Evolutionary conservation across 257 asterid genomes (phyloP).

Genomic region (Avicennia marina): DNA sequence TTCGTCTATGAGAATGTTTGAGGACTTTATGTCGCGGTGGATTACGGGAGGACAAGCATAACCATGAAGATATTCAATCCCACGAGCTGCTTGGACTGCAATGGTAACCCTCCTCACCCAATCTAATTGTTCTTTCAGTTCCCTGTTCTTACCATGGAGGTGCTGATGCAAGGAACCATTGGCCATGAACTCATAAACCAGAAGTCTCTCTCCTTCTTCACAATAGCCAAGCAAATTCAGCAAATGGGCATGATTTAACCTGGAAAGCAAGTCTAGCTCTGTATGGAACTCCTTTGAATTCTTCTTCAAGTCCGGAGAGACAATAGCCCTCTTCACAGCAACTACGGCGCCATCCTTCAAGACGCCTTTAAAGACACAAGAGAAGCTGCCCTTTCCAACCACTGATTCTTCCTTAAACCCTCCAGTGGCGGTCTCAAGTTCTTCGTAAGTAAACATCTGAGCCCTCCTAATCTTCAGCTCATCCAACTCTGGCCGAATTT

Average conservation of each 20-base stretch:
- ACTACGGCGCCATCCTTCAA: constrained; percentile 70
- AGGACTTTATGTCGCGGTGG: constrained; percentile 86
- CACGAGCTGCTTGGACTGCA: constrained; percentile 92
- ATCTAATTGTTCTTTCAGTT: constrained; percentile 52
- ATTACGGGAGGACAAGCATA: constrained; percentile 97
- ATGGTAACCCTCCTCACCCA: constrained; percentile 86
- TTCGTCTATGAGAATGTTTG: constrained; percentile 86
- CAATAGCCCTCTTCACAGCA: constrained; percentile 77
- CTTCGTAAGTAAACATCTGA: constrained; percentile 65
- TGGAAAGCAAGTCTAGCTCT: constrained; percentile 78
- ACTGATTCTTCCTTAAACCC: constrained; percentile 74
- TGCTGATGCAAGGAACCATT: constrained; percentile 86
- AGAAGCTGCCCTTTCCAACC: constrained; percentile 88
- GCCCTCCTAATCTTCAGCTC: constrained; percentile 78
- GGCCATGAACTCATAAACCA: constrained; percentile 93
- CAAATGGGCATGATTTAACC: constrained; percentile 83
- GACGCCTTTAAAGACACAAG: constrained; percentile 81
- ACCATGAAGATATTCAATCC: constrained; percentile 84
- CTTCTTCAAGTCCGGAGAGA: constrained; percentile 72
- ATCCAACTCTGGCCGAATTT: constrained; percentile 54
- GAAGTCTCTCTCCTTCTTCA: constrained; percentile 81
- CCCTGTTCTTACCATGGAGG: constrained; percentile 52
- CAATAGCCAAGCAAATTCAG: constrained; percentile 84
- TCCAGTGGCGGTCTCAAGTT: constrained; percentile 64
- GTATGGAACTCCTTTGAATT: constrained; percentile 79